Evolutionary conservation across 1,284 basidiomycete genomes (phyloP), one percentile per base, ranked within the genome.

Genomic region (Cryptococcus jaspeensis): DNA sequence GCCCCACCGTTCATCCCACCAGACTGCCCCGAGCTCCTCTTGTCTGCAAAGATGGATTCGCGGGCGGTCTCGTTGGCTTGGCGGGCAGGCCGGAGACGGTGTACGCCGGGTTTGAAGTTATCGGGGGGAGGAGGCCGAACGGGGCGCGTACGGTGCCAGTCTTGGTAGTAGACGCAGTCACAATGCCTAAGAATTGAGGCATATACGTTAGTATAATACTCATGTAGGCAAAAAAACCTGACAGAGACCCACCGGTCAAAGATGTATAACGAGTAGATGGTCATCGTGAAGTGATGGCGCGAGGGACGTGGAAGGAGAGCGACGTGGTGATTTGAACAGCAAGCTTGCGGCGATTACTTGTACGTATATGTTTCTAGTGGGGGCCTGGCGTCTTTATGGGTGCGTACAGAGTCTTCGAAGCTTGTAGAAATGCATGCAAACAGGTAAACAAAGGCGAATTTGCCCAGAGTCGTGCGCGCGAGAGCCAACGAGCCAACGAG

Each of bases 101-200:
- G 87, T 51, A 94, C 88, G 28, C 85, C 90, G 11, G 86, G 85
- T 44, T 89, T 82, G 55, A 90, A 83, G 50, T 84, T 84, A 25
- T 87, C 85, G 67, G 86, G 83, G 13, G 82, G 81, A 5, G 89
- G 87, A 41, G 83, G 82, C 69, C 85, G 87, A 28, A 87, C 84
- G 36, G 86, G 83, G 55, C 83, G 84, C 0, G 87, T 86, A 50
- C 92, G 85, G 69, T 92, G 88, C 90, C 90, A 93, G 75, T 93
- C 90, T 67, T 94, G 92, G 76, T 94, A 95, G 79, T 92, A 95
- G 49, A 95, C 84, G 72, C 90, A 92, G 45, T 83, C 84, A 73
- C 92, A 95, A 72, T 94, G 91, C 71, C 92, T 95, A 71, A 42
- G 35, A 44, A n/a, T n/a, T 35, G 43, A 40, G 2, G 32, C 25